Evolutionary conservation across 2,329 filamentous ascomycete genomes (phyloP), one percentile per base, ranked within the genome.

Genomic region (Colletotrichum sidae): DNA sequence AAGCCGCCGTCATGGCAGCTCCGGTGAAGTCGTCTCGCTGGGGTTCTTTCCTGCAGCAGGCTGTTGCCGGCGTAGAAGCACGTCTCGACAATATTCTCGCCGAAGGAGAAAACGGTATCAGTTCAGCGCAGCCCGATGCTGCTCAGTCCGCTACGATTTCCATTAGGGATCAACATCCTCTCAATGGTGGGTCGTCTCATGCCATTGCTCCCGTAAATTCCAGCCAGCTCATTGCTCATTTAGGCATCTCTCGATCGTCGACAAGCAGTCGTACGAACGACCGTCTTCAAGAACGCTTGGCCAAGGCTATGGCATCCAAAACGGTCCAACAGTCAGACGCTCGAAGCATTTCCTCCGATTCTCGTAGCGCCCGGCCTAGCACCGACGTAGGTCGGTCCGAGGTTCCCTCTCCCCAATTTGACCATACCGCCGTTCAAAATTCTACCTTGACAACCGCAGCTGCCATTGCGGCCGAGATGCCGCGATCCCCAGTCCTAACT

Each of bases 1-100:
- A 25, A 25, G 25, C 17, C 39, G 61, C 41, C 64, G 67, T 70
- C 73, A 87, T 86, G 84, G 78, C 83, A 69, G 78, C 80, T 68
- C 79, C 83, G 39, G 79, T 78, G 68, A 86, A 87, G 70, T 81
- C 85, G 67, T 86, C 86, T 55, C 86, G 86, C 88, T 94, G 92
- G 92, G 91, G 90, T 50, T 89, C 88, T 38, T 91, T 97, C 75
- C 85, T 97, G 66, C 92, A 94, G 69, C 93, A 95, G 78, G 94
- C 95, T 69, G 93, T 98, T 67, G 94, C 94, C 59, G 94, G 94
- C 67, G 92, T 99, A 63, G 96, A 99, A 80, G 96, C 94, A 65
- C 90, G 92, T 47, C 86, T 99, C 65, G 96, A 99, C 77, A 94
- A 88, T 54, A 97, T 99, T 64, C 86, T 99, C 67, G 89, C 93